Conservation (phyloP, 1,284 basidiomycete genomes). For the Ustanciosporium gigantosporum region DNA sequence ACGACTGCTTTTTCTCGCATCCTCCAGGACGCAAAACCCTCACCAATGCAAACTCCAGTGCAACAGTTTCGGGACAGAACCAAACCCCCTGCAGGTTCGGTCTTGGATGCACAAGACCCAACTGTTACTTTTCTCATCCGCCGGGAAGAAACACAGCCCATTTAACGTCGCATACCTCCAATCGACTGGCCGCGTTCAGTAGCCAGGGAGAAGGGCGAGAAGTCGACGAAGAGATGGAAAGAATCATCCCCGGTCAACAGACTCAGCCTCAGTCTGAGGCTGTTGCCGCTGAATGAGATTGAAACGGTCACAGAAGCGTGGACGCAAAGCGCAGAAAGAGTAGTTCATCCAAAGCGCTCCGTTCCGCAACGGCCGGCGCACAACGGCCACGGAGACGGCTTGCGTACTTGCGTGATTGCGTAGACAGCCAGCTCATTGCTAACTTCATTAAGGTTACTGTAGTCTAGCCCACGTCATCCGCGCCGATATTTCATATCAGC, state of each 20-base stretch:
- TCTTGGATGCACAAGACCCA: slow-evolving; percentile 20
- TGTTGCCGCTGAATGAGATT: neutral
- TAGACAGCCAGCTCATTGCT: no score
- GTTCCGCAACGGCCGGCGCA: no score
- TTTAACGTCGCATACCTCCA: slow-evolving; percentile 1
- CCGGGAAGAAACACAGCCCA: slow-evolving; percentile 1
- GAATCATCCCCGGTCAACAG: slow-evolving; percentile 3
- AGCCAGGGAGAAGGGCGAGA: neutral
- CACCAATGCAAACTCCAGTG: no score
- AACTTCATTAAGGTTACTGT: no score
- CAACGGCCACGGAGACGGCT: no score
- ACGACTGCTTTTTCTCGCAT: slow-evolving; percentile 46
- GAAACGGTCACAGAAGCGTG: no score
- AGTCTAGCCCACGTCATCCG: no score
- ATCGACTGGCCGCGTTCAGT: slow-evolving; percentile 1
- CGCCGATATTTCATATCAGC: no score
- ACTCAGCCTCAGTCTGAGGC: no score
- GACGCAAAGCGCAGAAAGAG: no score
- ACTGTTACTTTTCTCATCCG: slow-evolving; percentile 35
- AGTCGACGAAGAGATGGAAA: slow-evolving; percentile 2
- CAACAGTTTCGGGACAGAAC: neutral
- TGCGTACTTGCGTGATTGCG: no score
- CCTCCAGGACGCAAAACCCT: slow-evolving; percentile 11
- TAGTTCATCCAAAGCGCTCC: no score
- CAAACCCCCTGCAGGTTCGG: slow-evolving; percentile 28